Conservation (phyloP, 495 filamentous ascomycete species). For the Ramalina peruviana region DNA sequence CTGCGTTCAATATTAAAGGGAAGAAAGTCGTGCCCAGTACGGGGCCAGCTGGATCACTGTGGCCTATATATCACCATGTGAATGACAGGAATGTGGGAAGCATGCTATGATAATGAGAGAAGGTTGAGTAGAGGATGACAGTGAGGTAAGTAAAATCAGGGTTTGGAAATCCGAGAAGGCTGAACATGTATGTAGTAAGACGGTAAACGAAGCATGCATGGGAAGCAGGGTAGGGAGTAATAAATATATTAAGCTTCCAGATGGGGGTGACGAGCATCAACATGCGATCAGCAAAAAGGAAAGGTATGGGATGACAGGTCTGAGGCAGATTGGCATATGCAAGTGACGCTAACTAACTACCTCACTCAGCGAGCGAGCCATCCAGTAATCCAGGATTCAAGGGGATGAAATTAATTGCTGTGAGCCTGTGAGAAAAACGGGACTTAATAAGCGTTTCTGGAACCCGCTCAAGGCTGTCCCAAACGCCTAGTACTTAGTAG, state of each 20-base stretch:
- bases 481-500: not conserved
- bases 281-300: not conserved
- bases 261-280: not conserved
- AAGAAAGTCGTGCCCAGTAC: conserved; percentile 10
- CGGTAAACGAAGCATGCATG: not conserved
- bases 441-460: not conserved
- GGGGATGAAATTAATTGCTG: conserved; percentile 1
- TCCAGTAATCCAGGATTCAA: not conserved
- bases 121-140: conserved; percentile 1
- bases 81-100: conserved; percentile 29
- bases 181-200: not conserved
- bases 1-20: conserved; percentile 3
- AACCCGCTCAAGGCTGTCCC: not conserved
- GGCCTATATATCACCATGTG: conserved; percentile 16
- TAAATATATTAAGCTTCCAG: conserved; percentile 1
- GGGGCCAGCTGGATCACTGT: not conserved
- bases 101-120: conserved; percentile 27
- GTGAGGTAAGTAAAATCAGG: conserved; percentile 1
- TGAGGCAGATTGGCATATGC: not conserved
- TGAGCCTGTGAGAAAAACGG: not conserved
- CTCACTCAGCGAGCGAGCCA: not conserved
- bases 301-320: not conserved
- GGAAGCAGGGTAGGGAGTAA: not conserved
- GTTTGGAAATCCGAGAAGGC: not conserved
- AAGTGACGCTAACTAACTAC: too few species aligned